These are phyloP conservation scores for Comarum palustre DNA, from an alignment of 306 rosid species.

Conservation along the genomic window DNA sequence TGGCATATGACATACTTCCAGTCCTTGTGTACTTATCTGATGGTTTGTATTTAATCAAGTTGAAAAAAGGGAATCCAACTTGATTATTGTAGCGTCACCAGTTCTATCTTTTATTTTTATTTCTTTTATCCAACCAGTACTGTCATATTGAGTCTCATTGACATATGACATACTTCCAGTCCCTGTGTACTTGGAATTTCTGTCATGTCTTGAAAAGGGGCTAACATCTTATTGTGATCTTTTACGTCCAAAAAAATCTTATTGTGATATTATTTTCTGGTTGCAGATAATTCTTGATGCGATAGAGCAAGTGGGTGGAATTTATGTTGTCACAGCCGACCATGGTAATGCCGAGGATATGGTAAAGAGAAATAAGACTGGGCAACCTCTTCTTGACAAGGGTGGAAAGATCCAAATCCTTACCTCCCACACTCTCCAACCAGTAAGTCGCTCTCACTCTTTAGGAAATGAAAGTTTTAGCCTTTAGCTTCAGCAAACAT, in stretches of 20 bases:
- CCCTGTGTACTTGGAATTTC: not conserved
- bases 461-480: not conserved
- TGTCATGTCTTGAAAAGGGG: not conserved
- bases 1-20: not conserved
- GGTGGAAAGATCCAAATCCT: conserved; percentile 82
- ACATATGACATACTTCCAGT: not conserved
- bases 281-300: conserved; percentile 89
- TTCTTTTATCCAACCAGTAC: not conserved
- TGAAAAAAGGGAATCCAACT: too few species aligned
- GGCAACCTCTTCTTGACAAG: conserved; percentile 79
- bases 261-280: not conserved
- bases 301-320: conserved; percentile 90
- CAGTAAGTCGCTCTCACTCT: conserved; percentile 52
- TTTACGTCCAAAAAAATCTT: too few species aligned
- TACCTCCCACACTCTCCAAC: conserved; percentile 93
- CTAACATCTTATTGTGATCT: not conserved
- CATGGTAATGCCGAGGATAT: conserved; percentile 98
- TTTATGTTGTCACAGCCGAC: conserved; percentile 95
- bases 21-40: not conserved
- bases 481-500: not conserved
- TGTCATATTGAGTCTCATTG: not conserved
- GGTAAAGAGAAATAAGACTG: conserved; percentile 89
- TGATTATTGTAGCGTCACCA: not conserved
- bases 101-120: not conserved
- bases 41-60: not conserved